These are phyloP conservation scores for Xerocomellus intermedius DNA, from an alignment of 768 basidiomycete genomes.

Conservation along the genomic window DNA sequence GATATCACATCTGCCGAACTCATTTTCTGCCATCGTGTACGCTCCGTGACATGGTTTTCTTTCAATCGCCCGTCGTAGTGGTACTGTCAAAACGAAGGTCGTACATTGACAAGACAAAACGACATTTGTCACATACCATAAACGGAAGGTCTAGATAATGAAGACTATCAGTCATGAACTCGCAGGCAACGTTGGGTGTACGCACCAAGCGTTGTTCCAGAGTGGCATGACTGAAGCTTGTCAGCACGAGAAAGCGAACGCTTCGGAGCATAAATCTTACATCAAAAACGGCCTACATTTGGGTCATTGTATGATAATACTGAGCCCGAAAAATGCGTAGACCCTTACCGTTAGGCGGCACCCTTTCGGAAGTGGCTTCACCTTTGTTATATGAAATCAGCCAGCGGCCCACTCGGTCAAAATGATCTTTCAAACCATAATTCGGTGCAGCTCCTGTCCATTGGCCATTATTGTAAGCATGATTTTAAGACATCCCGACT, in stretches of 20 bases:
- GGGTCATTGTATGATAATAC: not conserved
- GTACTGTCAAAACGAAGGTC: constrained; percentile 39
- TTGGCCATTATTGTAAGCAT: not conserved
- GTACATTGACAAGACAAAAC: not conserved
- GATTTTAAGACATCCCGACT: constrained; percentile 21
- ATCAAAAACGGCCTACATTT: constrained; percentile 43
- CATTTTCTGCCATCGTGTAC: constrained; percentile 40
- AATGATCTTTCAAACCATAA: constrained; percentile 34
- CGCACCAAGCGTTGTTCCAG: constrained; percentile 46
- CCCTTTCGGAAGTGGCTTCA: constrained; percentile 57
- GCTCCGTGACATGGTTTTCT: constrained; percentile 39
- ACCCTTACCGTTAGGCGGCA: constrained; percentile 58
- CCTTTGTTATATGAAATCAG: constrained; percentile 24
- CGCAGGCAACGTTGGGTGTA: not conserved
- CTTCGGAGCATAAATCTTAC: constrained; percentile 31
- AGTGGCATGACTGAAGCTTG: constrained; percentile 43
- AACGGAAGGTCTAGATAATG: constrained; percentile 25
- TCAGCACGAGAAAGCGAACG: not conserved
- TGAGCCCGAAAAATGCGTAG: not conserved
- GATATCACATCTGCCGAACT: constrained; percentile 81
- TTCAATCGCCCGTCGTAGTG: constrained; percentile 56
- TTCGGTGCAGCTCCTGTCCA: constrained; percentile 39
- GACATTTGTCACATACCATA: constrained; percentile 18
- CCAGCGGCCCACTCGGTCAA: not conserved
- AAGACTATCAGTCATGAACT: not conserved